Evolutionary conservation across 192 early-diverging fungal species (phyloP).

Genomic region (Jimgerdemannia flammicorona): DNA sequence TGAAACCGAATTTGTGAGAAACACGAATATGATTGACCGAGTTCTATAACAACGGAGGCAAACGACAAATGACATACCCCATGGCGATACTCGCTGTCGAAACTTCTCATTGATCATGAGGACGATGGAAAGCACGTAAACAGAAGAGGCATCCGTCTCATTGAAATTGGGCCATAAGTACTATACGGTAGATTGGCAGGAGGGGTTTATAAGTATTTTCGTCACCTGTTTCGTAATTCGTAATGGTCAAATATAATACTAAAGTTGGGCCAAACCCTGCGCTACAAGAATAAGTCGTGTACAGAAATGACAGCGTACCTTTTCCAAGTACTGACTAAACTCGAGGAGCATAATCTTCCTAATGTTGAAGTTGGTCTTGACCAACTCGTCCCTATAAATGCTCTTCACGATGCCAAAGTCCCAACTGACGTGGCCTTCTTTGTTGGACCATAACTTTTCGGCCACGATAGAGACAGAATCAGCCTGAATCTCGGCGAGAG

Average conservation of each 20-base stretch:
- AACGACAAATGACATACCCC: slow-evolving; percentile 34
- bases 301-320: slow-evolving; percentile 29
- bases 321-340: slow-evolving; percentile 75
- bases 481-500: slow-evolving; percentile 47
- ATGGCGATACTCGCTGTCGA: slow-evolving; percentile 61
- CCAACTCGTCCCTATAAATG: slow-evolving; percentile 61
- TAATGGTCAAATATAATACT: not conserved
- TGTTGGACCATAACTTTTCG: slow-evolving; percentile 32
- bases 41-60: not conserved
- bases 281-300: slow-evolving; percentile 11
- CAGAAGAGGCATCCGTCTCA: slow-evolving; percentile 30
- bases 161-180: slow-evolving; percentile 80
- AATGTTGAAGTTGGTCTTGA: slow-evolving; percentile 41
- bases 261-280: not conserved
- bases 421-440: slow-evolving; percentile 29
- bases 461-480: slow-evolving; percentile 45
- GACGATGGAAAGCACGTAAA: slow-evolving; percentile 73
- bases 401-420: slow-evolving; percentile 49
- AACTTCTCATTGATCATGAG: slow-evolving; percentile 91
- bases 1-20: not conserved
- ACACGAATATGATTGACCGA: no score
- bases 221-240: no score
- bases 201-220: no score
- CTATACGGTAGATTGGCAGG: slow-evolving; percentile 21
- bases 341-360: slow-evolving; percentile 69